Evolutionary conservation across 768 basidiomycete genomes (phyloP), one percentile per base, ranked within the genome.

Genomic region (Myochromella boudieri): DNA sequence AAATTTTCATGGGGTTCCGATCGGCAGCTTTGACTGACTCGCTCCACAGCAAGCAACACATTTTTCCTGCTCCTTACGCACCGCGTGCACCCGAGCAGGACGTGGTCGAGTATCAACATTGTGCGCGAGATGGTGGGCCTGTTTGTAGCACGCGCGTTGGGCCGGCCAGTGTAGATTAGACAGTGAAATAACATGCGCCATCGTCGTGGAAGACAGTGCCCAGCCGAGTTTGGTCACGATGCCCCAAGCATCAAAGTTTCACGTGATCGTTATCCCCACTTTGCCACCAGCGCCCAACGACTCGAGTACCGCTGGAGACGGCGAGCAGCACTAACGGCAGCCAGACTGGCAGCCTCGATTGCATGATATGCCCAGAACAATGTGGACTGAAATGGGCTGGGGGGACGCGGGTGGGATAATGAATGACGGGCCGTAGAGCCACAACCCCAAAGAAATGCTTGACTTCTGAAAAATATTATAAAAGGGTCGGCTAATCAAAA

Each of bases 31-130:
- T 37, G 28, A 28, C 14, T 22, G 18, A n/a, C 33, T n/a, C n/a
- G n/a, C 33, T n/a, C 5, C 14, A 22, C 37, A 64, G 62, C 59
- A 50, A 64, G 63, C 51, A 57, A 60, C n/a, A 64, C 61, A 8
- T 61, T 62, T 46, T 61, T 60, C 51, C 22, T 64, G n/a, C 36
- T 64, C 14, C 38, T 64, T 27, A 57, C 57, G 4, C 53, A 61
- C 40, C 49, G 60, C 14, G 63, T 64, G n/a, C 63, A 64, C 46
- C 63, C 63, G 6, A 60, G 49, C 34, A 34, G 63, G n/a, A 52
- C 36, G 3, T 62, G 62, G 62, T 62, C 60, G 15, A 60, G 55
- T 43, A 55, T 64, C 42, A 64, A 60, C 37, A 27, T 64, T 2
- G 62, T 57, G 20, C 51, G 62, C 20, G 50, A 57, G 46, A 57